These are phyloP conservation scores for Populus pruinosa DNA, from an alignment of 345 rosid genomes.

Conservation along the genomic window DNA sequence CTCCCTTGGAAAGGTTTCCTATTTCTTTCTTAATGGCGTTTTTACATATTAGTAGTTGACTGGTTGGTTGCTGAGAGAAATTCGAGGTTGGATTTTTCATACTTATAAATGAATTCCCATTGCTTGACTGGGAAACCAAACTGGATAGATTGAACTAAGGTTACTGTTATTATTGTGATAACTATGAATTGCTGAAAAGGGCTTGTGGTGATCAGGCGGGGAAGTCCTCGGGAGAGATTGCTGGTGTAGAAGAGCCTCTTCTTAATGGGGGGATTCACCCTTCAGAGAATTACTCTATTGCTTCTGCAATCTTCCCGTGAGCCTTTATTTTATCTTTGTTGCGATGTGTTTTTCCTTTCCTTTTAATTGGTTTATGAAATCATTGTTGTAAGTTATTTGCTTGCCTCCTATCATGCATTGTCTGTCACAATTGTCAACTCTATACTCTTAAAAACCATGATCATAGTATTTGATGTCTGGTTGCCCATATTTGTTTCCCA, in stretches of 20 bases:
- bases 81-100: no score
- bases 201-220: conserved; percentile 39
- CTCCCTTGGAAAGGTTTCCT: conserved; percentile 43
- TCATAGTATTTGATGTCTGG: background rate
- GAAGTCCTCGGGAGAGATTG: conserved; percentile 63
- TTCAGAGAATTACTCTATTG: conserved; percentile 58
- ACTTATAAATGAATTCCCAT: no score
- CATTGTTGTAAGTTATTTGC: background rate
- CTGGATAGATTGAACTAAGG: background rate
- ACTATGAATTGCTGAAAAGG: background rate
- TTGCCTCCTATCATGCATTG: no score
- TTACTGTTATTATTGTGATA: background rate
- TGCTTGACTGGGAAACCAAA: no score
- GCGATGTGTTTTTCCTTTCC: background rate
- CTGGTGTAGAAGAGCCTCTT: conserved; percentile 60
- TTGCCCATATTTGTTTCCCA: background rate
- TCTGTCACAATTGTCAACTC: no score
- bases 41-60: no score
- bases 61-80: background rate
- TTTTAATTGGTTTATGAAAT: background rate
- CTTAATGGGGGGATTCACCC: conserved; percentile 41
- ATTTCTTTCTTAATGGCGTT: background rate
- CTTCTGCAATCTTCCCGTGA: conserved; percentile 75
- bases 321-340: conserved; percentile 6
- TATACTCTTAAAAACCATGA: no score